Evolutionary conservation across 345 rosid genomes (phyloP).

Genomic region (Turnera subulata): DNA sequence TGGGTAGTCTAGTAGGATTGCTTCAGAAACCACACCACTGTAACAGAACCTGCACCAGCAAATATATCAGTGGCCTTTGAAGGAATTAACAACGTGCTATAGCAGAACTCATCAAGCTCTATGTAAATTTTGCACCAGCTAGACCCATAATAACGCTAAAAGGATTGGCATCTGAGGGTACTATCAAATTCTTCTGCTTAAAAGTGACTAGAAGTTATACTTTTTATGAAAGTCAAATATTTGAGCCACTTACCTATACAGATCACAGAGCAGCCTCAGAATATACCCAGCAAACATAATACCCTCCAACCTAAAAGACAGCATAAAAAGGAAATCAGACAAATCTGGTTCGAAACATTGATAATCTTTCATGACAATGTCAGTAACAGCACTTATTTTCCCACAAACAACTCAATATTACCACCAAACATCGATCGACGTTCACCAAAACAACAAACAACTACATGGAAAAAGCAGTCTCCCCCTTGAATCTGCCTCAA

Average conservation of each 20-base stretch:
- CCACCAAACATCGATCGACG: not conserved
- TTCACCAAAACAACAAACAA: not conserved
- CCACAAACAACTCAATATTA: not conserved
- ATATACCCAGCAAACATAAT: constrained; percentile 40
- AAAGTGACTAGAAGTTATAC: not conserved
- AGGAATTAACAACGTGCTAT: not conserved
- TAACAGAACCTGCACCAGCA: constrained; percentile 25
- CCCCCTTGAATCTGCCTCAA: too few species aligned
- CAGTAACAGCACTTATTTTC: not conserved
- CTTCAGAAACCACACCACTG: constrained; percentile 13
- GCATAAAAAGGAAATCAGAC: not conserved
- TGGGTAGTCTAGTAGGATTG: constrained; percentile 13
- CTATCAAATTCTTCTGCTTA: too few species aligned
- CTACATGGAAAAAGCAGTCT: not conserved
- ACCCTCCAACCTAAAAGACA: constrained; percentile 27
- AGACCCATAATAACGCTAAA: constrained; percentile 2
- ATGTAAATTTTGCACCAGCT: not conserved
- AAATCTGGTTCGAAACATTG: not conserved
- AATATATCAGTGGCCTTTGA: not conserved
- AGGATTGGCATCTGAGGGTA: too few species aligned
- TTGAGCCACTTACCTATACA: constrained; percentile 21
- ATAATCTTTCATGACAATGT: not conserved
- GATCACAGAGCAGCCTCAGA: constrained; percentile 24
- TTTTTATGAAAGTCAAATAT: not conserved
- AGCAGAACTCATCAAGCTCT: not conserved